phyloP scores from a whole-genome alignment of 2,329 filamentous ascomycete genomes.

The Aspergillus felis region DNA sequence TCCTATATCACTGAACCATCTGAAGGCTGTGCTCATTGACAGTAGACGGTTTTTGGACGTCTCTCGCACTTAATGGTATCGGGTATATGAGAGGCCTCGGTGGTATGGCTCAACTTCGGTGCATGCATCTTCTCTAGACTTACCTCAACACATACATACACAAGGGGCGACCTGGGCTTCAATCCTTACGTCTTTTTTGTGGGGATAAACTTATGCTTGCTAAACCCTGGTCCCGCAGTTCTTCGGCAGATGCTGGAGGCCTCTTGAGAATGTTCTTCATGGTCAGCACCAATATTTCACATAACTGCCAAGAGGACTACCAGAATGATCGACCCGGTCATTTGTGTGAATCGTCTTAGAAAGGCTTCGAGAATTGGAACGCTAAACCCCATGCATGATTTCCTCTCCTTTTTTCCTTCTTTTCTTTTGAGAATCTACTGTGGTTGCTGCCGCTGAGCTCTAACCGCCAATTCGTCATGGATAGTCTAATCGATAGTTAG shows the following conservation, averaged over 20 bases:
- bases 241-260: not conserved
- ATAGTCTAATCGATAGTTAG: constrained; percentile 12
- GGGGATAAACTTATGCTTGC: not conserved
- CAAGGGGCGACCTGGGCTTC: not conserved
- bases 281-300: not conserved
- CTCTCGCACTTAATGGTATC: not conserved
- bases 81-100: not conserved
- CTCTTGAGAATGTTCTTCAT: not conserved
- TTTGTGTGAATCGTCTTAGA: not conserved
- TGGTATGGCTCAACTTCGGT: not conserved
- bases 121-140: not conserved
- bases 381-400: not conserved
- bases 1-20: not conserved
- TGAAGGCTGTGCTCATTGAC: not conserved
- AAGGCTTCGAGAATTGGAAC: not conserved
- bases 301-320: not conserved
- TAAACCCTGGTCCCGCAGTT: not conserved
- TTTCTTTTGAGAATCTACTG: constrained; percentile 1
- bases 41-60: not conserved
- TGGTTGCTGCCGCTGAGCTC: not conserved
- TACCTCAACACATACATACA: not conserved
- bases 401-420: not conserved
- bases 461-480: not conserved
- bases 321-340: not conserved
- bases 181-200: not conserved